phyloP scores from a whole-genome alignment of 2,329 filamentous ascomycete species.

The Beauveria scarabaeidicola region DNA sequence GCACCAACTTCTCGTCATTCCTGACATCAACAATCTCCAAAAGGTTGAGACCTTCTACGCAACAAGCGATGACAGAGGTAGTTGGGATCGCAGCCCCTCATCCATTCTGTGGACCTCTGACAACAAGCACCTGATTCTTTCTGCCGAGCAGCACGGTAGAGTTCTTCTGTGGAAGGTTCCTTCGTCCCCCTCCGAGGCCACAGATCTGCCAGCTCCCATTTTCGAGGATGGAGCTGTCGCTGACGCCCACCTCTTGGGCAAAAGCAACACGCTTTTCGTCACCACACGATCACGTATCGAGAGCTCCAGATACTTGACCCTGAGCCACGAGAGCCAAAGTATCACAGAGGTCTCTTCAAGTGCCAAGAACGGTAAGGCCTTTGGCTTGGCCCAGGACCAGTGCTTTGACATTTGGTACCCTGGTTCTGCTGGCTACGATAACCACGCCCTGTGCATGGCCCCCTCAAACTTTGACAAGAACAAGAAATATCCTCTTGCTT shows the following conservation, averaged over 20 bases:
- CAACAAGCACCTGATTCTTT: slow-evolving; percentile 59
- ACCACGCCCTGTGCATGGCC: slow-evolving; percentile 61
- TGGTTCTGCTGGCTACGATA: slow-evolving; percentile 53
- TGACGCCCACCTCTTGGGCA: slow-evolving; percentile 44
- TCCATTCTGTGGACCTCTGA: slow-evolving; percentile 48
- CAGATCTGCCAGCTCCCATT: slow-evolving; percentile 39
- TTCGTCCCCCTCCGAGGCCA: slow-evolving; percentile 41
- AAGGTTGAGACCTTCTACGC: slow-evolving; percentile 55
- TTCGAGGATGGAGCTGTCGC: slow-evolving; percentile 45
- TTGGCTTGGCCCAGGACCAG: slow-evolving; percentile 57
- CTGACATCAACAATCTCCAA: slow-evolving; percentile 48
- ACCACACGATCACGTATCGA: slow-evolving; percentile 63
- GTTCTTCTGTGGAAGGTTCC: slow-evolving; percentile 55
- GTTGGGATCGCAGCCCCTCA: slow-evolving; percentile 52
- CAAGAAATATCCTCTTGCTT: slow-evolving; percentile 71
- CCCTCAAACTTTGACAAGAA: slow-evolving; percentile 57
- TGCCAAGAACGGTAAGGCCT: slow-evolving; percentile 55
- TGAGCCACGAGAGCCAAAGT: slow-evolving; percentile 37
- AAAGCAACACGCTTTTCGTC: slow-evolving; percentile 47
- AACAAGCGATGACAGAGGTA: slow-evolving; percentile 53
- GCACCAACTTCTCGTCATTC: slow-evolving; percentile 55
- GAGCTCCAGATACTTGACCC: slow-evolving; percentile 58
- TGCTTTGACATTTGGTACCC: slow-evolving; percentile 61
- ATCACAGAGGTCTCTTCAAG: slow-evolving; percentile 49
- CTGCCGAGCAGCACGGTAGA: slow-evolving; percentile 61